Conservation (phyloP, 192 early-diverging fungal genomes). For the Mortierella claussenii region DNA sequence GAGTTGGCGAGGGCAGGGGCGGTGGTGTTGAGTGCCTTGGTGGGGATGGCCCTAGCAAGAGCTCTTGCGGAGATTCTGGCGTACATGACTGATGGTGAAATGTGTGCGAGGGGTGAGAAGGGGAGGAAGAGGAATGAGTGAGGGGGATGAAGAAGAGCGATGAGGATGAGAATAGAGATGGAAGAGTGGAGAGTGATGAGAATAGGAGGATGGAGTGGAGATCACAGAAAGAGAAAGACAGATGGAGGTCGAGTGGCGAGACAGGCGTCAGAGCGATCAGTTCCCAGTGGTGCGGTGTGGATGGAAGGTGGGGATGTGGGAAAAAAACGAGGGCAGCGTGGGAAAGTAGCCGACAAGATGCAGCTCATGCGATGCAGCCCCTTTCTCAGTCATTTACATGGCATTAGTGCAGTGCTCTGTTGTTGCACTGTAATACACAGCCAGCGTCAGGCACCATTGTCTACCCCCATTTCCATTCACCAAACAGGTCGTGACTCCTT, state of each 20-base stretch:
- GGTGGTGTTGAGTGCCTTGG: conserved; percentile 13
- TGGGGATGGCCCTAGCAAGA: conserved; percentile 31
- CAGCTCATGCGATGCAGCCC: conserved; percentile 18
- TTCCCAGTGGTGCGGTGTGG: not conserved
- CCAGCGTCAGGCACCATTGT: no score
- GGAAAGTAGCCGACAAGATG: conserved; percentile 18
- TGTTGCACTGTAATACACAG: no score
- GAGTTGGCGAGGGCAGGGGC: conserved; percentile 35
- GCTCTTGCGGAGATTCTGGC: conserved; percentile 42
- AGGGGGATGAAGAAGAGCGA: not conserved
- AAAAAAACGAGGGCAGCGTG: conserved; percentile 14
- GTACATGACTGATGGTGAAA: conserved; percentile 25
- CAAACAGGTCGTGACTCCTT: no score
- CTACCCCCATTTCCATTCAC: no score
- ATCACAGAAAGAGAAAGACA: no score
- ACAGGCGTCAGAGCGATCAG: conserved; percentile 2
- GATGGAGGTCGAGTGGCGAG: conserved; percentile 1
- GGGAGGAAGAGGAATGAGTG: not conserved
- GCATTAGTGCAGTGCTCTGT: no score
- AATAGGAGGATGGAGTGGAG: not conserved
- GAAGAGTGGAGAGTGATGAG: conserved; percentile 1
- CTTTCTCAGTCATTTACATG: no score
- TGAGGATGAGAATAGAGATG: conserved; percentile 3
- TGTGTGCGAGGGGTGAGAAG: not conserved
- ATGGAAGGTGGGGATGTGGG: not conserved